These are phyloP conservation scores for Haberlea rhodopensis DNA, from an alignment of 257 asterid species.

Conservation along the genomic window DNA sequence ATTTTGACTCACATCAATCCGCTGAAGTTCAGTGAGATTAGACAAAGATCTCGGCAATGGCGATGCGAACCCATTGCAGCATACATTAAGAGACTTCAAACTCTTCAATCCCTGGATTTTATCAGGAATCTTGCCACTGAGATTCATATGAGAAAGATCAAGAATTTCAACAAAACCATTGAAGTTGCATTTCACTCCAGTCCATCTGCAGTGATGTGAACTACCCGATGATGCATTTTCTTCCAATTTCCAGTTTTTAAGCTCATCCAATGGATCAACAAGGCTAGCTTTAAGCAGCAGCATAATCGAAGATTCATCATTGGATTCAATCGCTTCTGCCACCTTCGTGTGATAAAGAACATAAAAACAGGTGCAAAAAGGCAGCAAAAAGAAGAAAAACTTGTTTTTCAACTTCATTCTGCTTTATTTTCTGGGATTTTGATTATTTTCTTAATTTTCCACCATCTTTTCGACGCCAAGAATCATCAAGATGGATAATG, in stretches of 20 bases:
- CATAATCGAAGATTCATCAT: slow-evolving; percentile 41
- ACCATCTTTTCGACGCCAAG: slow-evolving; percentile 22
- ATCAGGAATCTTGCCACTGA: slow-evolving; percentile 49
- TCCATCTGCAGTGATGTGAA: slow-evolving; percentile 61
- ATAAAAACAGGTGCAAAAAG: slow-evolving; percentile 27
- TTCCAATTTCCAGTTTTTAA: slow-evolving; percentile 51
- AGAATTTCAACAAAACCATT: slow-evolving; percentile 48
- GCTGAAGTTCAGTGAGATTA: slow-evolving; percentile 43
- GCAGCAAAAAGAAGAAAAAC: slow-evolving; percentile 25
- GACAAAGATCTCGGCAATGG: slow-evolving; percentile 51
- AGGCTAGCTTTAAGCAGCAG: slow-evolving; percentile 47
- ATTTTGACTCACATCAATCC: slow-evolving; percentile 72
- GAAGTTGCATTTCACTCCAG: slow-evolving; percentile 61
- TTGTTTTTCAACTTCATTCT: slow-evolving; percentile 42
- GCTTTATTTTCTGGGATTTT: background rate
- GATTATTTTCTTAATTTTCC: slow-evolving; percentile 19
- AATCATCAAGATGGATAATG: slow-evolving; percentile 27
- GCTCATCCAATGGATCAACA: slow-evolving; percentile 56
- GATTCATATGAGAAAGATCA: slow-evolving; percentile 67
- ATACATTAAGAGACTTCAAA: slow-evolving; percentile 38
- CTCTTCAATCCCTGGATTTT: slow-evolving; percentile 41
- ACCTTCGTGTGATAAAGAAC: slow-evolving; percentile 22
- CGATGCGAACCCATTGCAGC: slow-evolving; percentile 57
- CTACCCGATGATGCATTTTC: slow-evolving; percentile 15
- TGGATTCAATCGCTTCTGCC: slow-evolving; percentile 13